Evolutionary conservation across 208 protist species (phyloP), one percentile per base, ranked within the genome.

Genomic region (Wallacemonas sp.): DNA sequence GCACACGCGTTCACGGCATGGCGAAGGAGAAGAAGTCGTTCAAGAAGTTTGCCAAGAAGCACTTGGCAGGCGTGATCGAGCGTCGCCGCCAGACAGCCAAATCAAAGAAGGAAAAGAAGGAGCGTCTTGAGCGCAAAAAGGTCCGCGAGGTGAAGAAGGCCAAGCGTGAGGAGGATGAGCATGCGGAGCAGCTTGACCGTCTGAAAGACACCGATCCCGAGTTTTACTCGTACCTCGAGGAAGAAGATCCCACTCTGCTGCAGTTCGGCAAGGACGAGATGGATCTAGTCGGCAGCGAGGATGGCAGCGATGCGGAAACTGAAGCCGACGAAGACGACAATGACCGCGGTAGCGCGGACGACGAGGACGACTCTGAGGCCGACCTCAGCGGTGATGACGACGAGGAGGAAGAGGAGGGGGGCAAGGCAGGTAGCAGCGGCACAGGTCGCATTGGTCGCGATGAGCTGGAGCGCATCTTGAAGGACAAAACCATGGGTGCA

Each of bases 11-110:
- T 50, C 15, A 1, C 37, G 50, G 17, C 5, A 95, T 92, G 86
- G 72, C 78, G 21, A 96, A 96, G 60, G 87, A 89, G 54, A 96
- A 94, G 79, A 96, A 96, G 71, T 94, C 87, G 15, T 96, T 94
- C 59, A 93, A 93, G 73, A 96, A 94, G 76, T 96, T 87, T 68
- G 87, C 91, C 48, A 92, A 91, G 81, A 96, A 96, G 66, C 91
- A 96, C 62, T 76, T 96, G 65, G 87, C 91, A 17, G 76, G 73
- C 34, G 85, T 93, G 42, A 96, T 96, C 70, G 85, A 96, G 70
- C 92, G 79, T 22, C 91, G 89, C 30, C 85, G 89, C 29, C 93
- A 97, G 76, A 86, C 83, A 15, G 82, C 81, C 17, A 92, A 93
- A 73, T 74, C 81, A 0, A 92, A 87, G 73, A 93, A 94, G 76